phyloP scores from a whole-genome alignment of 139 green algal species.

The Micractinium sp. region DNA sequence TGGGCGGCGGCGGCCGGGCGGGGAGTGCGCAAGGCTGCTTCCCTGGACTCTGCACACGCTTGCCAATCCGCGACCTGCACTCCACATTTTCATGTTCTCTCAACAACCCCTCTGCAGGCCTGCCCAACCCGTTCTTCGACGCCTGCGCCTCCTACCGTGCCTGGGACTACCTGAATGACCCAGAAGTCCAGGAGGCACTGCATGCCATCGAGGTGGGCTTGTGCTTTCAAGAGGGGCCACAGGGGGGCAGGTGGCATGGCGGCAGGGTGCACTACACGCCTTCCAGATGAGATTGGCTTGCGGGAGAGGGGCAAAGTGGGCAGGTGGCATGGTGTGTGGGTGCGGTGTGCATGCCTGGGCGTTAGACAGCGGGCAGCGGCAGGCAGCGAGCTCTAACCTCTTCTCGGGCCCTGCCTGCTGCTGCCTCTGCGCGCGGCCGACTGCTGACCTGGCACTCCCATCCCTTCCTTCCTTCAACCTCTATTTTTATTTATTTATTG shows the following conservation, averaged over 20 bases:
- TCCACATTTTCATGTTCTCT: too few species aligned
- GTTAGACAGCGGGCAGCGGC: too few species aligned
- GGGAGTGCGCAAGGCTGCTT: too few species aligned
- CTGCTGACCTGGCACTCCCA: background rate
- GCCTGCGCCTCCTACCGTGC: background rate
- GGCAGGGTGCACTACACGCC: background rate
- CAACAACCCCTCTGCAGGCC: background rate
- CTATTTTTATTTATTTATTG: background rate
- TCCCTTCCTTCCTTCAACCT: too few species aligned
- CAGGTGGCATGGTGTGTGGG: background rate
- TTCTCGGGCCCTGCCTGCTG: too few species aligned
- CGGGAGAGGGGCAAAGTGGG: too few species aligned
- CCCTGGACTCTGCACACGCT: too few species aligned
- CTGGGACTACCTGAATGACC: background rate
- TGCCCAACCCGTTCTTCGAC: background rate
- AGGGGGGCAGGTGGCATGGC: too few species aligned
- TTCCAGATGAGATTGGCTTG: background rate
- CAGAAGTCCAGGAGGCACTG: background rate
- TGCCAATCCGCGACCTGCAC: too few species aligned
- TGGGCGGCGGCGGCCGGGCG: too few species aligned
- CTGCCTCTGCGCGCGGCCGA: background rate
- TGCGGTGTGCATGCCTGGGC: background rate
- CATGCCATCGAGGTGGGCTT: conserved; percentile 1
- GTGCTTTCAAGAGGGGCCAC: too few species aligned
- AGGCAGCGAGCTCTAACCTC: too few species aligned